Base-by-base conservation (phyloP, 2,329 filamentous ascomycete genomes). In the Penicillium oxalicum region DNA sequence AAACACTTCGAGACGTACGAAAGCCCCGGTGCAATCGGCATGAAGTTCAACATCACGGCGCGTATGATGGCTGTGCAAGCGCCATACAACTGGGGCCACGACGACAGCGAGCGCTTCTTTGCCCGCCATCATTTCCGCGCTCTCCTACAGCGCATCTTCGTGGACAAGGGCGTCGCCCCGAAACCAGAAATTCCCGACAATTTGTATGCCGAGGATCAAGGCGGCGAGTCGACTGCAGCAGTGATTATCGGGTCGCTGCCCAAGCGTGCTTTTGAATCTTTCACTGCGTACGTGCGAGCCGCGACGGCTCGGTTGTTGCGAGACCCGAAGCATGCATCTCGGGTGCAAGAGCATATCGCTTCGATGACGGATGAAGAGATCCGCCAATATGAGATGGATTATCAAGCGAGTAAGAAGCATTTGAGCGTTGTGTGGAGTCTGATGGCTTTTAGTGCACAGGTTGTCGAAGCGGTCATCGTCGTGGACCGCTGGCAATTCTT, bases 1-100 rank as follows among this genome's bases (percentile, higher is more conserved):
- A 74, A 84, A 39, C 79, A 78, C 11, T 75, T 96, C 42, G 75
- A 74, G 49, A 66, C 77, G 63, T 69, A 81, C 67, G 63, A 70
- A 3, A 79, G 85, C 58, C 68, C 74, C 18, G 73, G 70, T 12
- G 74, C 76, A 7, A 67, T 68, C 25, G 89, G 90, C 2, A 77
- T 97, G 40, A 80, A 88, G 25, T 77, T 97, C 49, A 97, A 98
- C 69, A 95, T 97, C 64, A 98, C 93, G 4, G 90, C 93, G 1
- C 82, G 93, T 39, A 95, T 95, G 86, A 96, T 97, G 91, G 91
- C 91, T 2, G 91, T 94, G 43, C 93, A 98, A 72, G 93, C 93
- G 6, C 91, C 93, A 1, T 78, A 84, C 51, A 98, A 98, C 72
- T 98, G 93, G 93, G 87, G 86, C 2, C 74, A 77, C 25, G 74